These are phyloP conservation scores for Capronia coronata DNA, from an alignment of 2,329 filamentous ascomycete genomes.

Conservation along the genomic window DNA sequence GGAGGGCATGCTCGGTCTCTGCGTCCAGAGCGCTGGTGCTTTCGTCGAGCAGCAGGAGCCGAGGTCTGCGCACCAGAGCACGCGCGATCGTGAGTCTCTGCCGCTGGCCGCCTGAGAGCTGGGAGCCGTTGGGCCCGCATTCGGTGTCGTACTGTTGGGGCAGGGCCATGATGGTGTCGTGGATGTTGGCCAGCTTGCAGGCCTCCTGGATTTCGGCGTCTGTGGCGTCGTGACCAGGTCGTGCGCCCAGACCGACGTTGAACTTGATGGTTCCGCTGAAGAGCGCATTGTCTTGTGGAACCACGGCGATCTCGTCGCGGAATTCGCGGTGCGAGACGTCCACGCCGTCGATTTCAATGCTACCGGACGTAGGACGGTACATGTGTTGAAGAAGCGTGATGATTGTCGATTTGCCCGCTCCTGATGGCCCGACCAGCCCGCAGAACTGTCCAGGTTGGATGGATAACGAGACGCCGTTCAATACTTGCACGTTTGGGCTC, in stretches of 20 bases:
- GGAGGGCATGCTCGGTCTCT: conserved; percentile 46
- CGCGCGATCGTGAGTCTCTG: conserved; percentile 55
- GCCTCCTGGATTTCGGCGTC: conserved; percentile 67
- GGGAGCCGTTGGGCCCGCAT: conserved; percentile 50
- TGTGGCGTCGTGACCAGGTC: conserved; percentile 53
- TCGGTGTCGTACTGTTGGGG: conserved; percentile 47
- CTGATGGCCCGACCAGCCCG: conserved; percentile 82
- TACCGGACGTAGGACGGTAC: conserved; percentile 76
- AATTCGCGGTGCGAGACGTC: conserved; percentile 86
- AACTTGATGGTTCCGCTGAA: conserved; percentile 87
- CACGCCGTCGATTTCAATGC: conserved; percentile 71
- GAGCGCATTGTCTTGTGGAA: conserved; percentile 86
- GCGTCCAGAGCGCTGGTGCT: conserved; percentile 55
- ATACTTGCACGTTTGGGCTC: conserved; percentile 58
- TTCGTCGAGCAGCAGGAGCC: conserved; percentile 55
- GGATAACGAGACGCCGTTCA: conserved; percentile 63
- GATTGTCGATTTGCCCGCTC: conserved; percentile 88
- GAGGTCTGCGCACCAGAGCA: conserved; percentile 50
- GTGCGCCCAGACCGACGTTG: conserved; percentile 74
- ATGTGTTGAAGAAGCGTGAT: conserved; percentile 88
- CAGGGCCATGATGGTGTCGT: conserved; percentile 46
- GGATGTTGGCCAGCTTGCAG: conserved; percentile 55
- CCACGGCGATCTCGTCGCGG: conserved; percentile 72
- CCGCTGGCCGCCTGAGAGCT: conserved; percentile 53
- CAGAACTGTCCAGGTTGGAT: conserved; percentile 30